Conservation (phyloP, 2,329 filamentous ascomycete genomes). For the Cladosporium cucumerinum region DNA sequence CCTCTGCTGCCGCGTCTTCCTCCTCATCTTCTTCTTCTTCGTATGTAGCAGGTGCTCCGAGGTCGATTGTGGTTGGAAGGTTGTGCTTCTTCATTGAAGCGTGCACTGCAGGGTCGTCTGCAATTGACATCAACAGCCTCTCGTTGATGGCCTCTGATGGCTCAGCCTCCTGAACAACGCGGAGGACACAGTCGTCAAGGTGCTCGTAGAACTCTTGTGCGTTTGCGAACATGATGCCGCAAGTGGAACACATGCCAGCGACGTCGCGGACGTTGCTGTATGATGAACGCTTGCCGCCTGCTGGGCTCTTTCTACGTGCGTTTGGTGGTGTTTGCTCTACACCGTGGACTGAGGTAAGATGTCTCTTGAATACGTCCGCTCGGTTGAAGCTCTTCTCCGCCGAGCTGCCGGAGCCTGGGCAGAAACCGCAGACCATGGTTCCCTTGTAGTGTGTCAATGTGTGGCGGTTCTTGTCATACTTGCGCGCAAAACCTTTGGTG, state of each 20-base stretch:
- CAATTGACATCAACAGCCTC: conserved; percentile 55
- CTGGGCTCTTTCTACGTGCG: conserved; percentile 69
- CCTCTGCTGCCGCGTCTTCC: conserved; percentile 57
- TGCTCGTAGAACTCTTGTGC: conserved; percentile 98
- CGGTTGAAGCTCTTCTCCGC: conserved; percentile 95
- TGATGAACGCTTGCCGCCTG: conserved; percentile 57
- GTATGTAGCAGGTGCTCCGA: conserved; percentile 39
- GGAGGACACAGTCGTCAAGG: conserved; percentile 68
- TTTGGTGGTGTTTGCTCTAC: conserved; percentile 93
- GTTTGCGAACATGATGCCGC: conserved; percentile 75
- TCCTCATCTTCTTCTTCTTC: conserved; percentile 58
- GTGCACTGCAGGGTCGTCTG: conserved; percentile 55
- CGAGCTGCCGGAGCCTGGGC: conserved; percentile 80
- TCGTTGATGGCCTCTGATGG: conserved; percentile 58
- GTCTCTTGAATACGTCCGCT: conserved; percentile 92
- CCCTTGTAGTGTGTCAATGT: conserved; percentile 95
- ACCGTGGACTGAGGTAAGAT: conserved; percentile 83
- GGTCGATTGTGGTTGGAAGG: conserved; percentile 49
- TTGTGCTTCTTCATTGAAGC: conserved; percentile 58
- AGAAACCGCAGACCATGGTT: conserved; percentile 95
- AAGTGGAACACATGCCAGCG: conserved; percentile 88
- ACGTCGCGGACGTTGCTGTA: conserved; percentile 71
- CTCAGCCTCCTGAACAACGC: conserved; percentile 59
- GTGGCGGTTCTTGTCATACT: conserved; percentile 95
- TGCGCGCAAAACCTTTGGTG: conserved; percentile 85